A percentile compares a stretch with the other conserved stretches of the same genome.
Conservation (phyloP, 352 stramenopile species). For the Phytopythium montanum region DNA sequence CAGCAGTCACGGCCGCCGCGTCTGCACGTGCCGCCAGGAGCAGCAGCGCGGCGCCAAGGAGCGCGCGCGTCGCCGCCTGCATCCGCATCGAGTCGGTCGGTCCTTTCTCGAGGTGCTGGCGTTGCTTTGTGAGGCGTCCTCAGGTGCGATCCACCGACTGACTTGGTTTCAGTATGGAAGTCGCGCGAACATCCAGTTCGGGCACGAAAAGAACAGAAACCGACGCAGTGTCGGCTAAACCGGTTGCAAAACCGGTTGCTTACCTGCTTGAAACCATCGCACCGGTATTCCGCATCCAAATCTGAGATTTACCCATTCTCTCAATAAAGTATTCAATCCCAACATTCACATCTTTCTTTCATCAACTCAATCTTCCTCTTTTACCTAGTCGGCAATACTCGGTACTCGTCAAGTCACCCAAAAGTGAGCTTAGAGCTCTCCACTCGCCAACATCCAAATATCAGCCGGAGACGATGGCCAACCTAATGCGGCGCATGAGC, state of each 20-base stretch:
- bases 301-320: slow-evolving; percentile 1
- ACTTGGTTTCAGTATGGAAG: too few species aligned
- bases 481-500: slow-evolving; percentile 7
- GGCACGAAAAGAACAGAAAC: too few species aligned
- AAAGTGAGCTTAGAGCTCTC: too few species aligned
- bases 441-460: neutral
- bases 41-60: slow-evolving; percentile 16
- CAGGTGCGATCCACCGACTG: too few species aligned
- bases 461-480: neutral
- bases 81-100: slow-evolving; percentile 4
- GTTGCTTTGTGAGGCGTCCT: neutral
- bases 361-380: neutral
- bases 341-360: too few species aligned
- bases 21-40: slow-evolving; percentile 11
- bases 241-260: too few species aligned
- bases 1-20: slow-evolving; percentile 56
- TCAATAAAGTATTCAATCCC: neutral
- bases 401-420: neutral
- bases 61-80: slow-evolving; percentile 10
- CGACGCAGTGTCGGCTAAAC: too few species aligned
- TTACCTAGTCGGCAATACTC: neutral
- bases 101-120: too few species aligned
- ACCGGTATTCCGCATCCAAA: neutral
- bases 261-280: too few species aligned
- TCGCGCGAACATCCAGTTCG: too few species aligned